Evolutionary conservation across 441 rosid genomes (phyloP).

Genomic region (Dalechampia spathulata): DNA sequence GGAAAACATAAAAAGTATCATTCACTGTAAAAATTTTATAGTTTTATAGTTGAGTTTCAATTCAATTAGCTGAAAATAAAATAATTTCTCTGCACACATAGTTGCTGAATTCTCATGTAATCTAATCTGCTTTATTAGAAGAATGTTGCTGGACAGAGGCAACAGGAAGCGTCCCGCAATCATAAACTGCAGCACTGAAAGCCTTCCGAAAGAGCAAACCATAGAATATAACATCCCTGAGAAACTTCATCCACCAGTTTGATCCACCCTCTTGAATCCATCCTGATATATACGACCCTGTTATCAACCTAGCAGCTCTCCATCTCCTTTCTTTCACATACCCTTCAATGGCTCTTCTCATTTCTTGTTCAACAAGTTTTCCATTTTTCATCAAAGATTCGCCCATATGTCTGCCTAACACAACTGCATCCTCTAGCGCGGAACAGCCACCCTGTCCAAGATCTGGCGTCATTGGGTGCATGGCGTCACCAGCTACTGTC

Average conservation of each 20-base stretch:
- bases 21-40: too few relatives aligned
- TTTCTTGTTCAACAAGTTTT: neutral
- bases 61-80: too few relatives aligned
- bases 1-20: too few relatives aligned
- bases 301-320: slow-evolving; percentile 19
- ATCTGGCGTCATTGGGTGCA: slow-evolving; percentile 56
- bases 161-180: slow-evolving; percentile 30
- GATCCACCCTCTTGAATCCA: slow-evolving; percentile 30
- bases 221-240: slow-evolving; percentile 27
- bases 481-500: slow-evolving; percentile 39
- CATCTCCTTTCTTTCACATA: slow-evolving; percentile 35
- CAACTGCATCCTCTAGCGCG: slow-evolving; percentile 43
- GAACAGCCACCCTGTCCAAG: slow-evolving; percentile 34
- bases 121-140: slow-evolving; percentile 4
- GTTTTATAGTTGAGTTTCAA: too few relatives aligned
- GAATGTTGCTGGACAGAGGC: neutral
- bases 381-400: slow-evolving; percentile 3
- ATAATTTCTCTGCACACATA: too few relatives aligned
- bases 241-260: slow-evolving; percentile 24
- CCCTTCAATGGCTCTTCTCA: slow-evolving; percentile 15
- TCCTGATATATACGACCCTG: slow-evolving; percentile 24
- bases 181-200: neutral
- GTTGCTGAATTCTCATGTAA: too few relatives aligned
- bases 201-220: neutral
- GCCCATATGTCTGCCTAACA: slow-evolving; percentile 33